Conservation (phyloP, 1,139 yeast species). For the Nakaseomyces bracarensis region DNA sequence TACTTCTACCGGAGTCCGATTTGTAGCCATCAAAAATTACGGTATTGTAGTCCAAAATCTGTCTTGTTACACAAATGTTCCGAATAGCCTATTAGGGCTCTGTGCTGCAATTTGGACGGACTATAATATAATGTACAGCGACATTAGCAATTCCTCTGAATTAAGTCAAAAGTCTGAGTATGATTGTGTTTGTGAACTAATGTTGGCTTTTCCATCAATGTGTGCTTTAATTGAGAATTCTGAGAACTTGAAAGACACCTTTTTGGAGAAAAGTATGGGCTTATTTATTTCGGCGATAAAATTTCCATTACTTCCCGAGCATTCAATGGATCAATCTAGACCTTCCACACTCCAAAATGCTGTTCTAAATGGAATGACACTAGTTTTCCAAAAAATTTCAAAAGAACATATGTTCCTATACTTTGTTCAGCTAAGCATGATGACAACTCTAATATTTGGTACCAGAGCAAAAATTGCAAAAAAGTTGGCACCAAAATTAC, state of each 20-base stretch:
- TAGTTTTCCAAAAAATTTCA: constrained; percentile 32
- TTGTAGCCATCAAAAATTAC: constrained; percentile 47
- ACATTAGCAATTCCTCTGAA: constrained; percentile 34
- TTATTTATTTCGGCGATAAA: constrained; percentile 53
- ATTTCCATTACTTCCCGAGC: constrained; percentile 56
- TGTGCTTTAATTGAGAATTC: constrained; percentile 32
- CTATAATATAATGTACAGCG: constrained; percentile 52
- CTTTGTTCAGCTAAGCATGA: constrained; percentile 45
- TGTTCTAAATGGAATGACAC: constrained; percentile 40
- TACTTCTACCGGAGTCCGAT: constrained; percentile 33
- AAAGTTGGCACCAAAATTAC: constrained; percentile 30
- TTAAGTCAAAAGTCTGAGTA: constrained; percentile 41
- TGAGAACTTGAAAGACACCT: constrained; percentile 28
- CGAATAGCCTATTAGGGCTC: constrained; percentile 35
- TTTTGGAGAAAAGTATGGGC: constrained; percentile 39
- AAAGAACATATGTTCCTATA: constrained; percentile 39
- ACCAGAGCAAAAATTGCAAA: constrained; percentile 45
- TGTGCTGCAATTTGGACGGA: constrained; percentile 58
- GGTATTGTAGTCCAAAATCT: constrained; percentile 42
- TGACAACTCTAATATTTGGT: constrained; percentile 51
- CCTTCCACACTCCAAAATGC: constrained; percentile 50
- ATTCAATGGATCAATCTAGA: constrained; percentile 37
- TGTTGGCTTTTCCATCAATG: constrained; percentile 44
- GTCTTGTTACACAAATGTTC: constrained; percentile 35
- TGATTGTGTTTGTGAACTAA: constrained; percentile 45